Percentiles rank a stretch among this genome's conserved stretches.
phyloP scores from a whole-genome alignment of 169 alveolate species.

The Plasmodium cynomolgi region DNA sequence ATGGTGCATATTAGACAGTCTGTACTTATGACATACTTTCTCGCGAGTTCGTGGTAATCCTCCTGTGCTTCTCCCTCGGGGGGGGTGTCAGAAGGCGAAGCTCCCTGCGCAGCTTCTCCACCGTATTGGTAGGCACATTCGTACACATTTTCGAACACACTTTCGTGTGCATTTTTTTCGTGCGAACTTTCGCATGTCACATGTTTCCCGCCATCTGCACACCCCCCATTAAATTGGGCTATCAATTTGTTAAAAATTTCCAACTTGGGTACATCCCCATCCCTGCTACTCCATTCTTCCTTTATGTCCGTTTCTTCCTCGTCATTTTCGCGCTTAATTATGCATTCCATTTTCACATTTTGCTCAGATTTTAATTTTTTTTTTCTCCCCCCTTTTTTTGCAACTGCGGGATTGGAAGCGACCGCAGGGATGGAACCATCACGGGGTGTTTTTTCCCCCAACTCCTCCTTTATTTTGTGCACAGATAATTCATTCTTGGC shows the following conservation, averaged over 20 bases:
- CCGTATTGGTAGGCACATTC: background rate
- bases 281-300: background rate
- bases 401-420: background rate
- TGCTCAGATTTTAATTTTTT: background rate
- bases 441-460: background rate
- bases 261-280: background rate
- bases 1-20: constrained; percentile 4
- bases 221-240: background rate
- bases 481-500: background rate
- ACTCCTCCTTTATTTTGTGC: background rate
- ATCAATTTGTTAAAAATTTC: constrained; percentile 18
- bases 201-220: background rate
- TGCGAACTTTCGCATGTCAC: background rate
- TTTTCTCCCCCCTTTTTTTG: constrained; percentile 1
- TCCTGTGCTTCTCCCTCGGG: background rate
- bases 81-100: background rate
- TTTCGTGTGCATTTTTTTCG: background rate
- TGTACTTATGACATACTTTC: background rate
- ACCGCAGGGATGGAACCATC: background rate
- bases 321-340: constrained; percentile 5
- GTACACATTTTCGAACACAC: background rate
- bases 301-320: background rate
- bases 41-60: background rate
- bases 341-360: constrained; percentile 9
- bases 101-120: background rate